Base-by-base conservation (phyloP, 805 yeast genomes). In the Saccharomycopsis sp. region DNA sequence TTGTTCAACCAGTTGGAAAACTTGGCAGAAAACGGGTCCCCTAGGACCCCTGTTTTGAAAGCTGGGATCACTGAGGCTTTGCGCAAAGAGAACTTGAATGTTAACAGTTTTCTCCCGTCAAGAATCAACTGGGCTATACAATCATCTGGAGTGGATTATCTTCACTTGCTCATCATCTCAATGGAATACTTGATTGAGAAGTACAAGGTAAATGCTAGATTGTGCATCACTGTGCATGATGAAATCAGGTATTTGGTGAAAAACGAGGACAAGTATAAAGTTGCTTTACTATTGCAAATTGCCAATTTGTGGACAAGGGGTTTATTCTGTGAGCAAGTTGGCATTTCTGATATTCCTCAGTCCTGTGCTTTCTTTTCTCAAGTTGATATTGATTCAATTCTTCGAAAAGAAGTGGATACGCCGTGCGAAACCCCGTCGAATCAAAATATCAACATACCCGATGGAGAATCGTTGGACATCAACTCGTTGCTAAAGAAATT, bases 81-180 rank as follows among this genome's bases (percentile, higher is more conserved):
- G 43, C 70, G 72, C 50, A 70, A 73, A 32, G 64, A 65, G 39
- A 79, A 89, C 56, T 65, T 92, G 51, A 75, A 73, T 32, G 63
- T 73, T 29, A 73, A 73, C 48, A 64, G 75, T 1, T 92, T 80
- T 56, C 61, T 92, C 49, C 92, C 98, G 0, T 86, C 96, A 1
- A 63, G 99, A 53, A 80, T 88, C 48, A 92, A 92, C 54, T 92
- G 99, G 99, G 85, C 96, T 0, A 92, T 92, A 55, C 99, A 92
- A 58, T 85, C 96, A 17, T 85, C 96, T 1, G 99, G 98, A 27
- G 99, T 94, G 15, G 98, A 92, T 57, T 92, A 94, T 54, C 65
- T 92, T 39, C 99, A 92, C 57, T 57, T 92, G 30, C 58, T 92
- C 45, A 69, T 89, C 36, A 73, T 86, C 4, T 75, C 95, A 0